These are phyloP conservation scores for Crucibulum laeve DNA, from an alignment of 768 basidiomycete genomes.

Conservation along the genomic window DNA sequence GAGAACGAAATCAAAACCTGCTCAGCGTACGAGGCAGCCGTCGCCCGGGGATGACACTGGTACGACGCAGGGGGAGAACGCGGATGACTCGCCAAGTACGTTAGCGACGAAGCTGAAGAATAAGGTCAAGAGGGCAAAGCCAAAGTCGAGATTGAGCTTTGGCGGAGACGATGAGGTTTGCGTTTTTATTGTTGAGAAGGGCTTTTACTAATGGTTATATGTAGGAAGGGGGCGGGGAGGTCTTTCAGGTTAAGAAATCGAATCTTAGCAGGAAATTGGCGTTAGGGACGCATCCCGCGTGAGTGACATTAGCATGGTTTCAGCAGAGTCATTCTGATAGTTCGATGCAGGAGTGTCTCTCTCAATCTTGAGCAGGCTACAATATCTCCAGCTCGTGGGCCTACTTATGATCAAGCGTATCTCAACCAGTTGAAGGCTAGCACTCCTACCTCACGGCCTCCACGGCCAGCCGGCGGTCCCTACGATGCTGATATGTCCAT, in stretches of 20 bases:
- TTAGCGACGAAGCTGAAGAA: conserved; percentile 68
- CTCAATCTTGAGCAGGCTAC: conserved; percentile 51
- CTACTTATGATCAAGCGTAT: conserved; percentile 69
- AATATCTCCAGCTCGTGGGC: conserved; percentile 48
- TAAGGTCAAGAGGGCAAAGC: conserved; percentile 61
- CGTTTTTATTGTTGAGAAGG: conserved; percentile 12
- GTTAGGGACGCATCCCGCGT: conserved; percentile 54
- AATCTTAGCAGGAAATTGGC: conserved; percentile 64
- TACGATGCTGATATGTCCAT: conserved; percentile 51
- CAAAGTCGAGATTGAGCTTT: conserved; percentile 73
- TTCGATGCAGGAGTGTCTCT: conserved; percentile 33
- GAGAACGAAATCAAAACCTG: conserved; percentile 39
- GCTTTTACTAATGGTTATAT: conserved; percentile 20
- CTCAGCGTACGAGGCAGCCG: conserved; percentile 32
- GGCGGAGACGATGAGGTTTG: conserved; percentile 65
- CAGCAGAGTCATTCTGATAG: conserved; percentile 5
- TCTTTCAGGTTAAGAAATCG: conserved; percentile 80
- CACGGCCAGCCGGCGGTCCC: conserved; percentile 27
- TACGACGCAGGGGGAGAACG: conserved; percentile 19
- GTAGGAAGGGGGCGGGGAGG: conserved; percentile 57
- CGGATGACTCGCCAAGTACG: conserved; percentile 52
- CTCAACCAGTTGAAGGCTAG: conserved; percentile 76
- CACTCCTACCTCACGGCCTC: conserved; percentile 56
- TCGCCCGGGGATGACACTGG: conserved; percentile 31
- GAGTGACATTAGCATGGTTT: conserved; percentile 7